phyloP scores from a whole-genome alignment of 768 basidiomycete species.

The Tulasnella sp. region DNA sequence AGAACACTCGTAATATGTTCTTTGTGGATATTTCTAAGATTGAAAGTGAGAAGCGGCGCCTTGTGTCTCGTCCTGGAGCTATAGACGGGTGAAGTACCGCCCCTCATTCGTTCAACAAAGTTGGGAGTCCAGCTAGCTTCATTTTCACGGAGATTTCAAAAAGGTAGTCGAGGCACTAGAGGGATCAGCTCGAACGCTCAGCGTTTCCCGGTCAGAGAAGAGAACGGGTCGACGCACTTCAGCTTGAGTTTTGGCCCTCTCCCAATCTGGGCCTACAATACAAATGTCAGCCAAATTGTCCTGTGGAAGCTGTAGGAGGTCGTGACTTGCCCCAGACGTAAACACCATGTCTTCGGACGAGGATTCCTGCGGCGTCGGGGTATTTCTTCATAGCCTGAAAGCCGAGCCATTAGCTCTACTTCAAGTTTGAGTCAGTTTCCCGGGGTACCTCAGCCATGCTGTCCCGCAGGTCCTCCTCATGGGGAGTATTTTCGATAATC shows the following conservation, averaged over 20 bases:
- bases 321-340: slow-evolving; percentile 69
- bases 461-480: slow-evolving; percentile 81
- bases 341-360: slow-evolving; percentile 71
- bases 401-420: not conserved
- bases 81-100: not conserved
- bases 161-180: slow-evolving; percentile 79
- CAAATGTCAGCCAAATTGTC: not conserved
- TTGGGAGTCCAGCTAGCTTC: slow-evolving; percentile 43
- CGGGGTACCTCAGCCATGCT: slow-evolving; percentile 60
- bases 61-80: not conserved
- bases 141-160: slow-evolving; percentile 84
- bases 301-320: not conserved
- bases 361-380: slow-evolving; percentile 68
- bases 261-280: slow-evolving; percentile 57
- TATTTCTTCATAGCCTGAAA: slow-evolving; percentile 61
- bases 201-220: not conserved
- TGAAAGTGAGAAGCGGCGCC: not conserved
- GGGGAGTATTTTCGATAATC: slow-evolving; percentile 86
- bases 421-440: not conserved
- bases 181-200: not conserved
- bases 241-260: slow-evolving; percentile 82
- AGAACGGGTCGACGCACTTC: slow-evolving; percentile 49
- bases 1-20: too few relatives aligned
- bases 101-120: not conserved
- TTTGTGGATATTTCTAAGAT: too few relatives aligned